Evolutionary conservation across 2,329 filamentous ascomycete genomes (phyloP), one percentile per base, ranked within the genome.

Genomic region (Xylariaceae sp.): DNA sequence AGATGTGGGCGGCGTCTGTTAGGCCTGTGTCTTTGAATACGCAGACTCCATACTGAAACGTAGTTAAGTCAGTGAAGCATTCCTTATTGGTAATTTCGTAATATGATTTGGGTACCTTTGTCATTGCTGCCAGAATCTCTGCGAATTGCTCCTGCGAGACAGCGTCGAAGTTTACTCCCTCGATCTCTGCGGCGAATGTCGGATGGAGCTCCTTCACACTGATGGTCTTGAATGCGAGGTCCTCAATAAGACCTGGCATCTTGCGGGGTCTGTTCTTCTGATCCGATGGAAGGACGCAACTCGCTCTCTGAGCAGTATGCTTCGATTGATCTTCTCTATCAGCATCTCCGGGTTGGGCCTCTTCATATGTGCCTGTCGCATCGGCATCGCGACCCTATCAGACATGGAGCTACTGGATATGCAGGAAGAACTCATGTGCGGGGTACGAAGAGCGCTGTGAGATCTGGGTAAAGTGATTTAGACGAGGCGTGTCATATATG

Each of bases 11-110:
- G 6, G 68, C 69, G 58, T 83, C 78, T 48, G 72, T 68, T 10
- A 83, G 66, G 12, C 67, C 66, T 1, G 79, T 78, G 12, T 70
- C 59, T 36, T 76, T 75, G 60, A 81, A 75, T 17, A 80, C 72
- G 35, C 71, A 66, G 17, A 80, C 72, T 18, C 77, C 78, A 54
- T 81, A 78, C 75, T 80, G 12, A 5, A 2, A 15, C 4, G 32
- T 18, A 6, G 10, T 14, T 17, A n/a, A n/a, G n/a, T n/a, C n/a
- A n/a, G n/a, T n/a, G n/a, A n/a, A n/a, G n/a, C n/a, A n/a, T n/a
- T n/a, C n/a, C n/a, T n/a, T n/a, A n/a, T n/a, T n/a, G n/a, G n/a
- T n/a, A n/a, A n/a, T n/a, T n/a, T 4, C 22, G 7, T 4, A 27
- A 7, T 4, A 27, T 27, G 22, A 7, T 27, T 27, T 27, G 22